These are phyloP conservation scores for Aspergillus chevalieri DNA, from an alignment of 2,329 filamentous ascomycete genomes.

Conservation along the genomic window DNA sequence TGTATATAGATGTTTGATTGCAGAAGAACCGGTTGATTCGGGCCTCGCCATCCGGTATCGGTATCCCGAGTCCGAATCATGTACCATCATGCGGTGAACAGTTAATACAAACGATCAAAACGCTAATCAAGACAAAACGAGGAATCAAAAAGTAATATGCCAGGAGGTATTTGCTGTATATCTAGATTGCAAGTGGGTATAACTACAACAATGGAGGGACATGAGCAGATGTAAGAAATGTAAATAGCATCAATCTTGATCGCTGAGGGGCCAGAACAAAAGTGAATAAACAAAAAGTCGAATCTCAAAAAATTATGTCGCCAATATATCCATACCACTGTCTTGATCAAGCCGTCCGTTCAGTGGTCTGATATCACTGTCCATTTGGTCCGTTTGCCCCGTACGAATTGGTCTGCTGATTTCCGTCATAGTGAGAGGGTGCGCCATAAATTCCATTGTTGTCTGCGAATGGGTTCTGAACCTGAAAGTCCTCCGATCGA, in stretches of 20 bases:
- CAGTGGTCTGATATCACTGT: background rate
- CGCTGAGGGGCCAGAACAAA: background rate
- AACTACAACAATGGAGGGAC: background rate
- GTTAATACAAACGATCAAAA: background rate
- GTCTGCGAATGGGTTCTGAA: slow-evolving; percentile 39
- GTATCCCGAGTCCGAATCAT: no score
- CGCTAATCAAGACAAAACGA: background rate
- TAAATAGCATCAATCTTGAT: background rate
- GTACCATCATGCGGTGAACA: background rate
- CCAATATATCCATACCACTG: background rate
- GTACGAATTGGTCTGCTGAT: background rate
- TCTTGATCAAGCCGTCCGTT: background rate
- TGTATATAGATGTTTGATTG: no score
- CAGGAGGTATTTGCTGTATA: no score
- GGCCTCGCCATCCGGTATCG: no score
- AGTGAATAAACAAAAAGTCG: background rate
- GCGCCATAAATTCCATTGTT: slow-evolving; percentile 7
- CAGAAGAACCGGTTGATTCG: no score
- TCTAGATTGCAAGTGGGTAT: background rate
- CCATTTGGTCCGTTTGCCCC: background rate
- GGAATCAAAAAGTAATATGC: no score
- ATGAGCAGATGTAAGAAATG: background rate
- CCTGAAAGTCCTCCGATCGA: slow-evolving; percentile 33
- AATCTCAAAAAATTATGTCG: no score
- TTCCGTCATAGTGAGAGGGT: background rate